A percentile compares a stretch with the other conserved stretches of the same genome.
Conservation (phyloP, 106 monocot species). For the Phalaenopsis aphrodite region DNA sequence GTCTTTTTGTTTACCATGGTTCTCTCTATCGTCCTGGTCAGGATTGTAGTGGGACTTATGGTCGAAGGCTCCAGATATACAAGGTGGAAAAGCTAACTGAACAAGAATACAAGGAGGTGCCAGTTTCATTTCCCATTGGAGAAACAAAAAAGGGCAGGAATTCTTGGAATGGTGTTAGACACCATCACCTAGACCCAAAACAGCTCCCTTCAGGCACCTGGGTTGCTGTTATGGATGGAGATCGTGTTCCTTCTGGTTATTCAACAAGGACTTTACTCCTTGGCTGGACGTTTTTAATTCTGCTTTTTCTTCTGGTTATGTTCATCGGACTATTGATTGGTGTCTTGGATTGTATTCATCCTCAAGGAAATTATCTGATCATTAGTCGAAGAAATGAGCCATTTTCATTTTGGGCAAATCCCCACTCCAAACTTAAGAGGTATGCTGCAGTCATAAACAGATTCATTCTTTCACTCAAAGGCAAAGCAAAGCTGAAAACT, state of each 20-base stretch:
- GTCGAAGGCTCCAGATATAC: slow-evolving; percentile 25
- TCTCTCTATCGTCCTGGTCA: slow-evolving; percentile 40
- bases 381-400: slow-evolving; percentile 21
- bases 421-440: slow-evolving; percentile 21
- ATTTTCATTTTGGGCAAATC: slow-evolving; percentile 12
- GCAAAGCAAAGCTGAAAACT: slow-evolving; percentile 23
- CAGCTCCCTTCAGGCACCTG: slow-evolving; percentile 38
- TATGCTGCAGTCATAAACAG: slow-evolving; percentile 14
- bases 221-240: slow-evolving; percentile 62
- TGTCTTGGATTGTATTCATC: slow-evolving; percentile 17
- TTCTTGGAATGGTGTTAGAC: slow-evolving; percentile 47
- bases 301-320: slow-evolving; percentile 17
- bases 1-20: slow-evolving; percentile 39
- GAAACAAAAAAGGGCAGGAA: slow-evolving; percentile 39
- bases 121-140: slow-evolving; percentile 25
- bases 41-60: slow-evolving; percentile 45
- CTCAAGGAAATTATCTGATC: slow-evolving; percentile 9
- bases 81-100: slow-evolving; percentile 33
- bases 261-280: slow-evolving; percentile 26
- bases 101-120: slow-evolving; percentile 33
- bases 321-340: slow-evolving; percentile 26
- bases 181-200: slow-evolving; percentile 42
- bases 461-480: slow-evolving; percentile 13
- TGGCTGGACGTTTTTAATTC: slow-evolving; percentile 20
- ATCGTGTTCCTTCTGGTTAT: slow-evolving; percentile 54